Conservation (phyloP, 495 filamentous ascomycete genomes). For the Trichoderma asperelloides region DNA sequence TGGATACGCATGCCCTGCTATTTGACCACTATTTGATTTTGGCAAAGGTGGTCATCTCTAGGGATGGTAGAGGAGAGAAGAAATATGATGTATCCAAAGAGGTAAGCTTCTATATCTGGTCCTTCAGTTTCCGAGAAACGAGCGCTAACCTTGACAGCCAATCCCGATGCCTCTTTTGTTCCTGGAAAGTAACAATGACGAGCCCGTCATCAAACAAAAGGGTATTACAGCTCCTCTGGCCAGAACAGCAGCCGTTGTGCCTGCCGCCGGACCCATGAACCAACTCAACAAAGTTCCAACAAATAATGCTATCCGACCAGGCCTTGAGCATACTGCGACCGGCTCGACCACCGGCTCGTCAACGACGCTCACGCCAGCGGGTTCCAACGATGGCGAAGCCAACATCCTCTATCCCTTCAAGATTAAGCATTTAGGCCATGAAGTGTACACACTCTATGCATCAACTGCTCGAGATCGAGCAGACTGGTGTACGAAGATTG, state of each 20-base stretch:
- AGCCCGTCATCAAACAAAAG: constrained; percentile 79
- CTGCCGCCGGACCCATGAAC: constrained; percentile 35
- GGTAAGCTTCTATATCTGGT: constrained; percentile 34
- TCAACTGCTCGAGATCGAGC: constrained; percentile 59
- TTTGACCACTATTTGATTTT: constrained; percentile 96
- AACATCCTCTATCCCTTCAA: constrained; percentile 89
- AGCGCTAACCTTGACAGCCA: constrained; percentile 39
- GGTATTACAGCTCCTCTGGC: constrained; percentile 63
- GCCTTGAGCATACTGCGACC: constrained; percentile 59
- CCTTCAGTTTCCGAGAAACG: not conserved
- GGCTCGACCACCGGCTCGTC: constrained; percentile 32
- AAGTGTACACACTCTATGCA: constrained; percentile 82
- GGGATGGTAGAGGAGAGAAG: constrained; percentile 68
- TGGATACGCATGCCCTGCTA: constrained; percentile 85
- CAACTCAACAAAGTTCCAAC: constrained; percentile 42
- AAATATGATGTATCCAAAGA: constrained; percentile 92
- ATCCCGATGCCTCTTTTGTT: constrained; percentile 96
- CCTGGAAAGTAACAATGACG: constrained; percentile 83
- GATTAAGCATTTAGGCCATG: constrained; percentile 92
- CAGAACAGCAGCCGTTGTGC: constrained; percentile 28
- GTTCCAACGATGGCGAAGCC: constrained; percentile 52
- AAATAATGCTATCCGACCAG: constrained; percentile 42
- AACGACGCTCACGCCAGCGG: constrained; percentile 33
- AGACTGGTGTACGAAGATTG: constrained; percentile 90
- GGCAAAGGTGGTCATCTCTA: constrained; percentile 64